Evolutionary conservation across 345 rosid species (phyloP).

Genomic region (Tarenaya hassleriana): DNA sequence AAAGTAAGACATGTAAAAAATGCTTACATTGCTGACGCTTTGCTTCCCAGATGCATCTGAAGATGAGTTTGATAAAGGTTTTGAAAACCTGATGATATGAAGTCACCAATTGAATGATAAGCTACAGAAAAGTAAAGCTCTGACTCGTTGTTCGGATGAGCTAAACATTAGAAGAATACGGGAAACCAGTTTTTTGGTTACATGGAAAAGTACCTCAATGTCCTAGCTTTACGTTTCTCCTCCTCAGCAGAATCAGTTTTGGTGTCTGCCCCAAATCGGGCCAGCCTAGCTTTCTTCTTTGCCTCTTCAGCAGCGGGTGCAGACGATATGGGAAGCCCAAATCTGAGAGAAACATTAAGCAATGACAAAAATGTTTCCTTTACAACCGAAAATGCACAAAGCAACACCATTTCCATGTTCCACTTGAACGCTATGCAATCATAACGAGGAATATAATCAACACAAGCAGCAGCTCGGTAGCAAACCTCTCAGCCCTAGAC

Average conservation of each 20-base stretch:
- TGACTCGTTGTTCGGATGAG: no score
- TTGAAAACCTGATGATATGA: slow-evolving; percentile 48
- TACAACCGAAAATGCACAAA: neutral
- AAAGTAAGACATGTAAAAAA: neutral
- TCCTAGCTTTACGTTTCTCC: slow-evolving; percentile 79
- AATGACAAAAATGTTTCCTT: neutral
- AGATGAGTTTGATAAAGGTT: slow-evolving; percentile 38
- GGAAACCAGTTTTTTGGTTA: neutral
- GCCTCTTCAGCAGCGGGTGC: slow-evolving; percentile 36
- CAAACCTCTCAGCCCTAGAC: slow-evolving; percentile 91
- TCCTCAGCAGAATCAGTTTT: slow-evolving; percentile 53
- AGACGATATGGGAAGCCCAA: slow-evolving; percentile 53
- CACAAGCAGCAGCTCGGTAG: neutral
- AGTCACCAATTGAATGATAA: neutral
- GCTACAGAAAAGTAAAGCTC: no score
- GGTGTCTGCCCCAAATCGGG: slow-evolving; percentile 55
- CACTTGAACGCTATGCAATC: no score
- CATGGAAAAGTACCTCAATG: slow-evolving; percentile 45
- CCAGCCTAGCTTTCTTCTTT: slow-evolving; percentile 85
- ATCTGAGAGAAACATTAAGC: slow-evolving; percentile 34
- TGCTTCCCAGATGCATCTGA: slow-evolving; percentile 48
- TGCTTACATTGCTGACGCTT: slow-evolving; percentile 39
- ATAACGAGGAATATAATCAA: no score
- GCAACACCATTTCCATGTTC: no score
- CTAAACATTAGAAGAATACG: neutral